These are phyloP conservation scores for Claviceps spartinae DNA, from an alignment of 2,329 filamentous ascomycete species.

Conservation along the genomic window DNA sequence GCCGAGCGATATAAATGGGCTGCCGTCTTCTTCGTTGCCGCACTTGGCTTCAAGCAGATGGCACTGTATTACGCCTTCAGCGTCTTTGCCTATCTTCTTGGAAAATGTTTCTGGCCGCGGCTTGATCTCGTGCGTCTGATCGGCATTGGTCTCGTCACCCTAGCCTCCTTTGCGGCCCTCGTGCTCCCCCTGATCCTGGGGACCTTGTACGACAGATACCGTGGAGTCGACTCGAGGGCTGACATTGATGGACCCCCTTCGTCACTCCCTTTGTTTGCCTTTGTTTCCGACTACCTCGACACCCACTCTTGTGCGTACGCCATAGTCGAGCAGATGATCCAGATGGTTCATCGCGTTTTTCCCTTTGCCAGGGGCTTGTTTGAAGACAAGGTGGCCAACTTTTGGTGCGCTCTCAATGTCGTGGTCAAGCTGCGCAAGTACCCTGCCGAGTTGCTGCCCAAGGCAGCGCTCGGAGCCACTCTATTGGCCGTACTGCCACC, in stretches of 20 bases:
- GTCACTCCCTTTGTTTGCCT: slow-evolving; percentile 47
- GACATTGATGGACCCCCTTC: slow-evolving; percentile 44
- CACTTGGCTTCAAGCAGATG: slow-evolving; percentile 99
- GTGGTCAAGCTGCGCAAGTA: slow-evolving; percentile 75
- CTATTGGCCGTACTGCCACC: slow-evolving; percentile 64
- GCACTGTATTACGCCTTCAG: slow-evolving; percentile 91
- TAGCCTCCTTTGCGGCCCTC: slow-evolving; percentile 59
- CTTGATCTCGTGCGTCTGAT: slow-evolving; percentile 56
- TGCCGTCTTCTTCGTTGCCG: slow-evolving; percentile 83
- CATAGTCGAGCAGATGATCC: slow-evolving; percentile 61
- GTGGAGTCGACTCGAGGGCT: slow-evolving; percentile 43
- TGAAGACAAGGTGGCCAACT: slow-evolving; percentile 97
- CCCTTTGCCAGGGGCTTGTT: slow-evolving; percentile 93
- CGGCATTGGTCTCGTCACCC: slow-evolving; percentile 60
- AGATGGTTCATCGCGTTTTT: slow-evolving; percentile 85
- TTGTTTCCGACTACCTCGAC: slow-evolving; percentile 45
- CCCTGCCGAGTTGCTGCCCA: slow-evolving; percentile 57
- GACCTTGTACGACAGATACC: slow-evolving; percentile 53
- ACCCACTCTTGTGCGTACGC: slow-evolving; percentile 59
- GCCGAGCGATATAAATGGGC: slow-evolving; percentile 78
- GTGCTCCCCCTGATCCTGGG: slow-evolving; percentile 64
- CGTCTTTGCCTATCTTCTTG: slow-evolving; percentile 83
- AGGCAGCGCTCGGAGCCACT: slow-evolving; percentile 61
- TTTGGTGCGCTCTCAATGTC: slow-evolving; percentile 90
- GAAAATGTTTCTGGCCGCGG: slow-evolving; percentile 66